Evolutionary conservation across 805 yeast genomes (phyloP), one percentile per base, ranked within the genome.

Genomic region (Isabelozyma gotoi): DNA sequence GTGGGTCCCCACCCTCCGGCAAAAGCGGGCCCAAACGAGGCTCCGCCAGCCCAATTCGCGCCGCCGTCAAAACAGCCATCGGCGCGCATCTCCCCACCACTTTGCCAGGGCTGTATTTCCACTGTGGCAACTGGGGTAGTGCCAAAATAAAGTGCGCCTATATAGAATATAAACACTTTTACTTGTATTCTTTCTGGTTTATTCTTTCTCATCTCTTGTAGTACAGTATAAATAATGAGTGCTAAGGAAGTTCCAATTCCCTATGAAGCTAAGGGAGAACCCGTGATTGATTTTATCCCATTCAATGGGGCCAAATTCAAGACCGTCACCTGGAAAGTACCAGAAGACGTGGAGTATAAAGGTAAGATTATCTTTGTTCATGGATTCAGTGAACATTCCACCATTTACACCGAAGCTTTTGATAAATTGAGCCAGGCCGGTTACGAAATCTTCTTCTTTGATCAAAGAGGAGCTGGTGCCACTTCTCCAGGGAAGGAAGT

Each of bases 391-490:
- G 95, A 86, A 52, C 73, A 71, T 43, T 68, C 79, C 8, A 54
- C 59, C 15, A 42, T 78, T 1, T 84, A 82, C 54, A 61, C 68
- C 29, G 76, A 78, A 40, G 53, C 77, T 20, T 76, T 78, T 56
- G 90, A 86, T 52, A 64, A 68, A 3, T 57, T 85, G 43, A 65
- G 77, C 2, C 54, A 56, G 17, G 45, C 50, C 16, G 91, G 92
- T 0, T 84, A 76, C 57, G 90, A 85, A 52, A 69, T 77, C 0
- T 84, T 82, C 57, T 77, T 78, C 55, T 87, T 78, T 60, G 89
- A 82, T 59, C 92, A 85, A 61, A 70, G 91, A 56, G 95, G 94
- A 0, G 79, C 88, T 7, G 91, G 91, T 2, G 73, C 67, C 41
- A 84, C 91, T 0, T 73, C 81, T 1, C 74, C 77, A 1, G 81